Base-by-base conservation (phyloP, 371 early-diverging fungal genomes). In the Mortierella sp. region DNA sequence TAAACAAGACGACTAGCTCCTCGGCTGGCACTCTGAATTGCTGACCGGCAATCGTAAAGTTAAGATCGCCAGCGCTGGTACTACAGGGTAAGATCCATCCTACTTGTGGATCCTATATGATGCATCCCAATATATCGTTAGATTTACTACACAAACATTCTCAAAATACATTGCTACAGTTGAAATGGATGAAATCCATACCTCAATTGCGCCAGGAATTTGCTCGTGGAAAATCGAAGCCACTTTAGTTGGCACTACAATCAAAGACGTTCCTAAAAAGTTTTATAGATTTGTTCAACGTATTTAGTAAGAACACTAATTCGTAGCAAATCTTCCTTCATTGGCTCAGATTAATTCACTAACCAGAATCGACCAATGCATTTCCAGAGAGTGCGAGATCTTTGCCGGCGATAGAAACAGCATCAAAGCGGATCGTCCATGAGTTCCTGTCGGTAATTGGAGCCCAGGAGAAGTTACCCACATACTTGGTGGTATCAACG, bases 351-450 rank as follows among this genome's bases (percentile, higher is more conserved):
- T 11, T 40, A 26, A 6, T 9, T 28, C 20, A 43, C 68, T 3
- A 88, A 18, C 97, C 96, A 26, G 95, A 93, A 70, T 95, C 94
- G 66, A 95, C 91, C 57, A 94, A 91, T 26, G 94, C 95, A 55
- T 93, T 90, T 16, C 87, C 86, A 58, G 77, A 88, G 26, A 93
- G 66, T 28, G 83, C 85, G 47, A 94, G 68, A 18, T 84, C 75
- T 37, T 92, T 91, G 37, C 91, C 94, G 66, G 89, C 96, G 52
- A 97, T 89, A 49, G 87, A 87, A 40, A 95, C 88, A 49, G 88
- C 85, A 64, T 95, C 88, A 40, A 98, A 84, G 22, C 87, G 89
- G 16, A 97, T 95, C 83, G 96, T 96, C 98, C 98, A 98, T 85
- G 97, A 95, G 0, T 94, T 96, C 84, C 94, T 95, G 75, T 96